Base-by-base conservation (phyloP, 345 rosid genomes). In the Salix purpurea region DNA sequence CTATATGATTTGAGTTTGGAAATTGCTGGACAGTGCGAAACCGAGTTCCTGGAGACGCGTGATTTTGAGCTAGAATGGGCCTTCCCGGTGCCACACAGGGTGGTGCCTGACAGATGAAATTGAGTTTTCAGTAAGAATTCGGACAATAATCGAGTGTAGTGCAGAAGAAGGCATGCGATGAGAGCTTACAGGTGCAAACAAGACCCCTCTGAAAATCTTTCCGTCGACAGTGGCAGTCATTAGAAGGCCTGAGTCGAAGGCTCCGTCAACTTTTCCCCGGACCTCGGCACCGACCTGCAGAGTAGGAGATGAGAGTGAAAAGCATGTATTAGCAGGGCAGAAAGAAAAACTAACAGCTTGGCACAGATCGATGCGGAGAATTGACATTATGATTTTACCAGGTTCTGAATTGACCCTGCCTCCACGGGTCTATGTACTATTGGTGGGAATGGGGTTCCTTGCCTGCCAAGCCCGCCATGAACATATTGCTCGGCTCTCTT, bases 151-250 rank as follows among this genome's bases (percentile, higher is more conserved):
- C 3, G 28, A 60, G n/a, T 19, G 26, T n/a, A 46, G 0, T 60
- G 65, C 28, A 60, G 3, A 37, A 69, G 21, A 21, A 24, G 34
- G 26, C 32, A 26, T 28, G 52, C 14, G 4, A 2, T 37, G 30
- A 50, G 74, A 65, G 69, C 84, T 85, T 86, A 91, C 97, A 12
- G 92, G 92, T 34, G 92, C 78, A 65, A 91, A 90, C 65, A 91
- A 80, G 75, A 91, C 90, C 60, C 97, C 97, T 78, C 97, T 74
- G 70, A 87, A 90, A 65, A 86, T 82, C 80, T 83, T 90, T 71
- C 94, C 97, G 34, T 89, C 84, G 15, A 90, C 89, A 26, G 77
- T 85, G 9, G 94, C 92, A 16, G 97, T 91, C 77, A 91, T 78
- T 18, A 91, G 77, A 77, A 88, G 83, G 60, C 97, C 97, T 0